Conservation (phyloP, 2,329 filamentous ascomycete species). For the Stachybotrys echinatus region DNA sequence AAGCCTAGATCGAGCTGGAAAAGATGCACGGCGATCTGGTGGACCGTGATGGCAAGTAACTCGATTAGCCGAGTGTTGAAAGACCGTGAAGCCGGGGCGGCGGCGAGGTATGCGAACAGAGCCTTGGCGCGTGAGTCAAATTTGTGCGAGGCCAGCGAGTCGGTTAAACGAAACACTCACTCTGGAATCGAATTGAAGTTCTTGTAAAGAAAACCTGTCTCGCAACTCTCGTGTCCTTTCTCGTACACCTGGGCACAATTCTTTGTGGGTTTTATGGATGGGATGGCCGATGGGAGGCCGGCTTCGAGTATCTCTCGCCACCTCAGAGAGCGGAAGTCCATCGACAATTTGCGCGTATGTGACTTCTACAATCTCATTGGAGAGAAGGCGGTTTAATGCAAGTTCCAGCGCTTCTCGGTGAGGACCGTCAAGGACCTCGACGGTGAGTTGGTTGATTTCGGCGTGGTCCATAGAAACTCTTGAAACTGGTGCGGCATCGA, state of each 20-base stretch:
- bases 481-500: neutral
- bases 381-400: slow-evolving; percentile 9
- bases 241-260: slow-evolving; percentile 11
- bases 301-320: neutral
- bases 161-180: slow-evolving; percentile 6
- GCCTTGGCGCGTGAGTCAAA: slow-evolving; percentile 10
- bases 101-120: slow-evolving; percentile 15
- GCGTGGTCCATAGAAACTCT: neutral
- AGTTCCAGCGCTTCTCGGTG: neutral
- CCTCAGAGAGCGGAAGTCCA: slow-evolving; percentile 10
- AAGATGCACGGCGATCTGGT: slow-evolving; percentile 20
- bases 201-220: slow-evolving; percentile 2
- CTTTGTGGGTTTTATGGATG: slow-evolving; percentile 10
- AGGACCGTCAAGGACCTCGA: neutral
- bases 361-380: slow-evolving; percentile 5
- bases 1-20: slow-evolving; percentile 12
- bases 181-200: slow-evolving; percentile 7
- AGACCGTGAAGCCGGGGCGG: slow-evolving; percentile 12
- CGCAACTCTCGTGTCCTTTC: slow-evolving; percentile 11
- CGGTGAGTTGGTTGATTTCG: neutral
- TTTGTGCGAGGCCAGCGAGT: neutral
- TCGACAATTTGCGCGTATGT: slow-evolving; percentile 18
- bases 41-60: slow-evolving; percentile 18
- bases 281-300: slow-evolving; percentile 6
- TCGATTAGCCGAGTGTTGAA: slow-evolving; percentile 25